phyloP scores from a whole-genome alignment of 2,329 filamentous ascomycete species.

The Cordyceps cicadae region DNA sequence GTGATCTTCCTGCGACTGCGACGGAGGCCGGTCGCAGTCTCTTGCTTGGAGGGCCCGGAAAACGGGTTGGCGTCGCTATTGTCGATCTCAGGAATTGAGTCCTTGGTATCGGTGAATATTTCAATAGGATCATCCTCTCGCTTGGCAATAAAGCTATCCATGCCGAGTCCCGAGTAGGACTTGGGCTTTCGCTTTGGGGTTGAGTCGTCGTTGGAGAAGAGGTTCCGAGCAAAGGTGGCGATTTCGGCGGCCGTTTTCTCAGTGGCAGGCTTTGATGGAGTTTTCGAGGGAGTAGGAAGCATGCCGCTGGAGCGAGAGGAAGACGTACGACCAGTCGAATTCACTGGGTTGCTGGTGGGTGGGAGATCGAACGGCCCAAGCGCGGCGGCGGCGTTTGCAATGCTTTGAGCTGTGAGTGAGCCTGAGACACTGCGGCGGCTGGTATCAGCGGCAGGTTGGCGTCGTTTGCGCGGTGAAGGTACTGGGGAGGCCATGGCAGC shows the following conservation, averaged over 20 bases:
- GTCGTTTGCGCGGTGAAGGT: constrained; percentile 44
- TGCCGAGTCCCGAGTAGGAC: constrained; percentile 45
- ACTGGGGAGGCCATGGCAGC: constrained; percentile 33
- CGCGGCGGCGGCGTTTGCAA: constrained; percentile 34
- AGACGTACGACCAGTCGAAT: constrained; percentile 18
- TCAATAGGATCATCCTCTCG: constrained; percentile 52
- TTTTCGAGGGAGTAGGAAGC: constrained; percentile 73
- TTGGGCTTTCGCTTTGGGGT: constrained; percentile 46
- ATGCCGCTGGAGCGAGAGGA: constrained; percentile 34
- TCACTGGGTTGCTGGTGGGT: constrained; percentile 19
- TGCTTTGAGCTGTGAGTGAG: constrained; percentile 35
- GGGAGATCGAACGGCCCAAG: constrained; percentile 27
- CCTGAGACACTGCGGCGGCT: constrained; percentile 37
- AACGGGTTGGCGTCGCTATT: constrained; percentile 65
- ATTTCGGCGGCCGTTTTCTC: constrained; percentile 44
- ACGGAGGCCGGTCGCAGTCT: constrained; percentile 35
- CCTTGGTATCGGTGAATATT: constrained; percentile 74
- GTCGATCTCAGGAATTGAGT: constrained; percentile 63
- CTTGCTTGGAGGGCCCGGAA: constrained; percentile 31
- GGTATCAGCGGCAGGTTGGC: constrained; percentile 36
- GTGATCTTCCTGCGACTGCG: constrained; percentile 47
- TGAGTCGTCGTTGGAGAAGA: constrained; percentile 53
- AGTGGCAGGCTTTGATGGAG: constrained; percentile 55
- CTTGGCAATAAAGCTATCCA: constrained; percentile 52
- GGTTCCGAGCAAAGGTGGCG: constrained; percentile 48